Conservation (phyloP, 139 green algal genomes). For the Ulvella scutata region DNA sequence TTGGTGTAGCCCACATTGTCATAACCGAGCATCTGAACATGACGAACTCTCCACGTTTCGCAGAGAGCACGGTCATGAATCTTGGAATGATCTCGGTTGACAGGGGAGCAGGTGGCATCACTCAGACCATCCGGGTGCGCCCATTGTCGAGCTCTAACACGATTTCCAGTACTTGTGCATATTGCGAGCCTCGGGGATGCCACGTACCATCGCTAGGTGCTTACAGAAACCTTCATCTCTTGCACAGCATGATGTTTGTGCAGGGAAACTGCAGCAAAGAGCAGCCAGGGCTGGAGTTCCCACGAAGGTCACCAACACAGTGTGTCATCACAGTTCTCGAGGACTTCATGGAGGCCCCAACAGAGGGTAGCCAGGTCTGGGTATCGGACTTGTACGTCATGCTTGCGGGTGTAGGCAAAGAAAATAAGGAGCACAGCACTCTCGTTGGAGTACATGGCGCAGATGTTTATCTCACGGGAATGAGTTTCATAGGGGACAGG, state of each 20-base stretch:
- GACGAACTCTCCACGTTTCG: background rate
- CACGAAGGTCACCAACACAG: background rate
- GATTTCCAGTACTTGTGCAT: background rate
- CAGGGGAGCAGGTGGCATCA: background rate
- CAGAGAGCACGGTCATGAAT: background rate
- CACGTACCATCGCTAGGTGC: background rate
- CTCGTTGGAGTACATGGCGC: background rate
- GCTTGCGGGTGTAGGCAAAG: background rate
- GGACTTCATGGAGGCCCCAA: background rate
- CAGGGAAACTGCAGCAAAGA: background rate
- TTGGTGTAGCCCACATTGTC: background rate
- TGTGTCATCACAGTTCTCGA: background rate
- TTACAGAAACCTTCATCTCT: background rate
- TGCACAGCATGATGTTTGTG: background rate
- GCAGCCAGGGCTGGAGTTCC: background rate
- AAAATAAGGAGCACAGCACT: background rate
- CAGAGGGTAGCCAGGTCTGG: background rate
- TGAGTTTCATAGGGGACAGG: background rate
- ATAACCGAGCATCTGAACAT: background rate
- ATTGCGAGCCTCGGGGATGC: background rate
- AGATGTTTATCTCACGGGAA: background rate
- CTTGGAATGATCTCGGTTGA: background rate
- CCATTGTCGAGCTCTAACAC: background rate
- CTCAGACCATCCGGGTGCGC: background rate
- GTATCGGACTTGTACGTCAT: background rate